Conservation (phyloP, 768 basidiomycete species). For the Phylloporus arenicola region DNA sequence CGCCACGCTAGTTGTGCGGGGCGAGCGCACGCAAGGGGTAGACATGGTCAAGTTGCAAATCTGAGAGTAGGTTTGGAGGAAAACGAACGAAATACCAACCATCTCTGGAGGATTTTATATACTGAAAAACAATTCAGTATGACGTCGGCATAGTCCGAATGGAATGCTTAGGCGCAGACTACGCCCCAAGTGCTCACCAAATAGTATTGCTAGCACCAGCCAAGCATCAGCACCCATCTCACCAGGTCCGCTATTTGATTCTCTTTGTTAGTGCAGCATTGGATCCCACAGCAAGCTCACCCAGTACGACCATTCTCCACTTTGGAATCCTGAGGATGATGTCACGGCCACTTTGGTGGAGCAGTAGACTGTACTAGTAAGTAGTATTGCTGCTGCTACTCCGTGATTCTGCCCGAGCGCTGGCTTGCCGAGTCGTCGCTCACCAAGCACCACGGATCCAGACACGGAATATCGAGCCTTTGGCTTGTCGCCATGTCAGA, state of each 20-base stretch:
- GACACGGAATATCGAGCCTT: too few relatives aligned
- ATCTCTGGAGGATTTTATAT: constrained; percentile 10
- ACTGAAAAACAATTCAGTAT: neutral
- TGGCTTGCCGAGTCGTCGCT: too few relatives aligned
- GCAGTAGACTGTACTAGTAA: too few relatives aligned
- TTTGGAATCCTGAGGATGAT: too few relatives aligned
- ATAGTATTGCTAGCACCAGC: neutral
- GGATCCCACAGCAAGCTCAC: constrained; percentile 2
- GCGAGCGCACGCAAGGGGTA: constrained; percentile 6
- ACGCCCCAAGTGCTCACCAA: neutral
- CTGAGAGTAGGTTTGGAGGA: neutral
- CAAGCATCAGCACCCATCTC: neutral
- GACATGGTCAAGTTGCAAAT: constrained; percentile 3
- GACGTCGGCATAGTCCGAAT: constrained; percentile 9
- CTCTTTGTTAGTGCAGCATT: neutral
- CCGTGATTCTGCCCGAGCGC: too few relatives aligned
- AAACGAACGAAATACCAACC: constrained; percentile 5
- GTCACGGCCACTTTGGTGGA: too few relatives aligned
- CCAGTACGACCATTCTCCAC: neutral
- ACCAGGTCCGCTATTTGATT: neutral
- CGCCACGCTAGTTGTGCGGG: constrained; percentile 7
- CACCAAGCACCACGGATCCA: too few relatives aligned
- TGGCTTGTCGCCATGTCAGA: too few relatives aligned
- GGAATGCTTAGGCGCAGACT: neutral
- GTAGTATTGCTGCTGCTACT: too few relatives aligned